Base-by-base conservation (phyloP, 805 yeast species). In the Schwanniomyces polymorphus region DNA sequence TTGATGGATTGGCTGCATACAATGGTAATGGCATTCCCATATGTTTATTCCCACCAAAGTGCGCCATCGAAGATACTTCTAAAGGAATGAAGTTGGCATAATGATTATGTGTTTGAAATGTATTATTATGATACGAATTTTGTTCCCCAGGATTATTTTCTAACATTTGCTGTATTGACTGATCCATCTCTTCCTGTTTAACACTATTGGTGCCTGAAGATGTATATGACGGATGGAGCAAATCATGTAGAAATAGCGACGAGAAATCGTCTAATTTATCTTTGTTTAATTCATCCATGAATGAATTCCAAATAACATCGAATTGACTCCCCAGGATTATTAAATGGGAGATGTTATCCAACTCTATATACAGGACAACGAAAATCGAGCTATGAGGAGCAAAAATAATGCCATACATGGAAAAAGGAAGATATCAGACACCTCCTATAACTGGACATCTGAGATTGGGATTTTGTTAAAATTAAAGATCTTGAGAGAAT, bases 211-310 rank as follows among this genome's bases (percentile, higher is more conserved):
- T 38, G 1, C 38, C 28, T 9, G 45, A 35, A 6, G 44, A 18
- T 4, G 41, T 28, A 3, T 40, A 23, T 10, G 51, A 18, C 3
- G 56, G 57, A 43, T 68, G 69, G 23, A 71, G 58, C 33, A 69
- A 63, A 46, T 72, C 76, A 2, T 75, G 76, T 27, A 73, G 57
- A 42, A 73, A 73, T 38, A 73, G 59, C 35, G 75, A 63, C 40
- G 76, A 68, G 18, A 73, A 59, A 53, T 73, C 78, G 48, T 73
- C 76, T 44, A 68, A 58, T 35, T 61, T 52, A 26, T 60, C 61
- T 50, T 64, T 47, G 12, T 42, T 48, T 10, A 45, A 35, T 38
- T 41, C 45, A 34, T 47, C 39, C 50, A 47, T 44, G 16, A 4
- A 16, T 14, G 10, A 14, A 31, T 31, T 3, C 14, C 11, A 14